These are phyloP conservation scores for Lojkania enalia DNA, from an alignment of 2,329 filamentous ascomycete genomes.

Conservation along the genomic window DNA sequence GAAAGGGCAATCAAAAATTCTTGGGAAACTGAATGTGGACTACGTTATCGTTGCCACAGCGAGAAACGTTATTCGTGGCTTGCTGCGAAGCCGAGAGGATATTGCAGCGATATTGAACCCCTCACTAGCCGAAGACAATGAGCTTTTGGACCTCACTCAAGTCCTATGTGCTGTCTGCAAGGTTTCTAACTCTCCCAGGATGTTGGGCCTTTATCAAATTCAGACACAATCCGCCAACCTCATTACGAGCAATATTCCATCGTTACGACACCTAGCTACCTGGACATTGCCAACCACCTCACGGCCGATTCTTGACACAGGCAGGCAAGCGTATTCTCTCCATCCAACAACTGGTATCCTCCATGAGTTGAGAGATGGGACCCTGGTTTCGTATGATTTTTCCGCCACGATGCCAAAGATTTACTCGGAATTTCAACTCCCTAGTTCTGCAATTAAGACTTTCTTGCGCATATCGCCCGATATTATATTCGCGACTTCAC, in stretches of 20 bases:
- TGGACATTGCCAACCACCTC: conserved; percentile 30
- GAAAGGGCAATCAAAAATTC: conserved; percentile 13
- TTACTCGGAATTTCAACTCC: conserved; percentile 55
- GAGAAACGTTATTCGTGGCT: conserved; percentile 47
- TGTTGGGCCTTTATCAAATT: conserved; percentile 34
- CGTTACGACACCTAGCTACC: conserved; percentile 38
- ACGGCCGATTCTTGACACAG: conserved; percentile 6
- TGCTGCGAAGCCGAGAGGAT: conserved; percentile 52
- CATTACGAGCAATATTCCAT: conserved; percentile 29
- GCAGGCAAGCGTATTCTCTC: conserved; percentile 53
- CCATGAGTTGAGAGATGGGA: conserved; percentile 60
- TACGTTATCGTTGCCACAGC: conserved; percentile 40
- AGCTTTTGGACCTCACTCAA: conserved; percentile 40
- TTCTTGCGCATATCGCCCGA: conserved; percentile 70
- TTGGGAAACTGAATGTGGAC: conserved; percentile 33
- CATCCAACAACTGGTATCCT: conserved; percentile 67
- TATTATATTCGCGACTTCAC: conserved; percentile 65
- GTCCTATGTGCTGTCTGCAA: conserved; percentile 40
- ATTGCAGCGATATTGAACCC: conserved; percentile 45
- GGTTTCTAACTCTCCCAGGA: conserved; percentile 17
- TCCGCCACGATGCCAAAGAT: conserved; percentile 64
- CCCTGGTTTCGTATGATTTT: conserved; percentile 66
- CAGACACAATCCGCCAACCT: conserved; percentile 37
- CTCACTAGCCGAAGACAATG: conserved; percentile 26
- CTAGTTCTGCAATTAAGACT: conserved; percentile 58